Base-by-base conservation (phyloP, 2,329 filamentous ascomycete species). In the Tolypocladium tundrense region DNA sequence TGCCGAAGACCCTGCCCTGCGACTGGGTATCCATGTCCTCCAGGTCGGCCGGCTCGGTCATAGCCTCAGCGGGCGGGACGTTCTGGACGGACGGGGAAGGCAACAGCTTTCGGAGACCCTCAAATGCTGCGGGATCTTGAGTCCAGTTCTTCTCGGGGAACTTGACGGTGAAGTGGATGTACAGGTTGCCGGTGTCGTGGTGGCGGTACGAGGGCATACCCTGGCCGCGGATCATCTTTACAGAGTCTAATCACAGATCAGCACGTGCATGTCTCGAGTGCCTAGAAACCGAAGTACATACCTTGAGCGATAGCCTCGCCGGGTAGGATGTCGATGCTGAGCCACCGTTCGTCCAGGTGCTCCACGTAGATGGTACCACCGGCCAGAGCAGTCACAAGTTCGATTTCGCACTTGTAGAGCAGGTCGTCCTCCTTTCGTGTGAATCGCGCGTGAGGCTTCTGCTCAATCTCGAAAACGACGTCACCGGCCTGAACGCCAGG, bases 391-490 rank as follows among this genome's bases (percentile, higher is more conserved):
- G 93, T 99, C 61, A 97, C 86, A 51, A 99, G 87, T 69, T 99
- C 94, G 64, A 99, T 96, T 63, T 97, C 91, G 66, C 90, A 91
- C 62, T 94, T 88, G 80, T 93, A 97, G 72, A 97, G 90, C 21
- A 99, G 82, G 68, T 99, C 93, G 70, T 99, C 94, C 37, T 95
- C 92, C 75, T 94, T 96, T 67, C 94, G 89, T 71, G 93, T 91
- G 82, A 99, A 99, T 62, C 94, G 88, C 35, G 88, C 63, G 74
- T 99, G 94, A n/a, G 92, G 92, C 84, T 99, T 99, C 81, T 97
- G 91, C 76, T 97, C 93, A 64, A 99, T 97, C 78, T 97, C 92
- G 71, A 99, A 99, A 61, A 97, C 88, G 59, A 99, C 94, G 70
- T 99, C 95, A 64, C 95, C 94, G 19, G 94, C 89, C 71, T 96